Evolutionary conservation across 2,329 filamentous ascomycete species (phyloP).

Genomic region (Fusarium liriodendri): DNA sequence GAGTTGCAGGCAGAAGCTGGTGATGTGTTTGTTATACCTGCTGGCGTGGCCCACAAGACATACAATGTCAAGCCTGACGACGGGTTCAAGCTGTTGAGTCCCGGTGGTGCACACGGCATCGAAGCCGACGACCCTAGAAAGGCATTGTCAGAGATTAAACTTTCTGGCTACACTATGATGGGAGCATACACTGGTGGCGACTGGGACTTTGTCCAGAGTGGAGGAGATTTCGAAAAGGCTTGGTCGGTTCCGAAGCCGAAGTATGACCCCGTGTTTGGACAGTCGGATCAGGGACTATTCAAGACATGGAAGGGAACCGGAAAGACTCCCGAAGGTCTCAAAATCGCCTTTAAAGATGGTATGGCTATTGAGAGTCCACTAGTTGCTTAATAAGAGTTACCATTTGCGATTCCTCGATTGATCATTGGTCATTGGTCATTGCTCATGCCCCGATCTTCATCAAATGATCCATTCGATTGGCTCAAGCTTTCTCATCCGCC

Average conservation of each 20-base stretch:
- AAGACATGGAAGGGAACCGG: conserved; percentile 30
- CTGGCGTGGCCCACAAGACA: conserved; percentile 67
- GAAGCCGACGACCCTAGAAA: conserved; percentile 49
- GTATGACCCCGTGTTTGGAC: conserved; percentile 33
- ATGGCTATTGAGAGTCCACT: background rate
- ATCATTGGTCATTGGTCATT: background rate
- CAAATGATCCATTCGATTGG: too few species aligned
- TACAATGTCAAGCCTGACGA: conserved; percentile 53
- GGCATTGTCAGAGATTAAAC: conserved; percentile 50
- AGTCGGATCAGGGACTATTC: background rate
- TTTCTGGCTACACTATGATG: conserved; percentile 51
- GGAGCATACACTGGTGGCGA: conserved; percentile 58
- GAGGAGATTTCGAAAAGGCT: conserved; percentile 32
- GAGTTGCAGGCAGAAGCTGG: conserved; percentile 60
- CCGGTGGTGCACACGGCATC: conserved; percentile 54
- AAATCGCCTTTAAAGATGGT: background rate
- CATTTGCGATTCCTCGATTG: background rate
- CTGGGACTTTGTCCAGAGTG: conserved; percentile 36
- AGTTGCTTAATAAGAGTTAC: background rate
- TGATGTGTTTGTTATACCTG: conserved; percentile 69
- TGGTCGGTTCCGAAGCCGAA: conserved; percentile 37
- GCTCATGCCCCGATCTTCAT: background rate
- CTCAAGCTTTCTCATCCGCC: background rate
- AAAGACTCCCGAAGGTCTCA: background rate
- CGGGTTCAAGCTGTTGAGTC: conserved; percentile 52